Evolutionary conservation across 306 rosid species (phyloP), one percentile per base, ranked within the genome.

Genomic region (Cicer judaicum): DNA sequence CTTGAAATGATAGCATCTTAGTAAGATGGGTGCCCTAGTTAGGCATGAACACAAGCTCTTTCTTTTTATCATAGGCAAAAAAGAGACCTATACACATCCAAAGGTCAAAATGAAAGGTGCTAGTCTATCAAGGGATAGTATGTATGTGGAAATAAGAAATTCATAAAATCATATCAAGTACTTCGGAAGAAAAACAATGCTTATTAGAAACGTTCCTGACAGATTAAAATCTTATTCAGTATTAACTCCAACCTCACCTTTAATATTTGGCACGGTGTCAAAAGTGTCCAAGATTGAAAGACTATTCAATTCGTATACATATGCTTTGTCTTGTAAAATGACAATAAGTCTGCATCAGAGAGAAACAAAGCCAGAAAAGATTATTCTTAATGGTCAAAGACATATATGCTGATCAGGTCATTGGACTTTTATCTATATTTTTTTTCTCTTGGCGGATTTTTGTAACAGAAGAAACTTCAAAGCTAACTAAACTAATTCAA

Each of bases 231-330:
- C 60, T 65, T 6, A 16, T 18, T 67, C 68, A 55, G 9, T 54
- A 73, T 13, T n/a, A 42, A 38, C 68, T 68, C 70, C 74, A 75
- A 63, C 65, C 85, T 91, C 82, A 91, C 98, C 98, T 93, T 93
- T 93, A 53, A 56, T 52, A 84, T 93, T 93, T 7, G 87, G 91
- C 59, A 89, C 90, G 3, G 97, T 89, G 81, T 87, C 96, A 68
- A 93, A 81, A 21, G 90, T 80, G 88, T 89, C 98, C 92, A 93
- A 84, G 79, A 93, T 93, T 81, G 81, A 76, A 14, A 93, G 96
- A 66, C 86, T 84, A 78, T 91, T 86, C 70, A 91, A 78, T 80
- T 93, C 97, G 76, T 93, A 93, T 18, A 93, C 74, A 83, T 88
- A 93, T 44, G 92, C 78, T 78, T 93, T 93, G 68, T 93, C 96